These are phyloP conservation scores for Coemansia sp. DNA, from an alignment of 192 early-diverging fungal species.

Conservation along the genomic window DNA sequence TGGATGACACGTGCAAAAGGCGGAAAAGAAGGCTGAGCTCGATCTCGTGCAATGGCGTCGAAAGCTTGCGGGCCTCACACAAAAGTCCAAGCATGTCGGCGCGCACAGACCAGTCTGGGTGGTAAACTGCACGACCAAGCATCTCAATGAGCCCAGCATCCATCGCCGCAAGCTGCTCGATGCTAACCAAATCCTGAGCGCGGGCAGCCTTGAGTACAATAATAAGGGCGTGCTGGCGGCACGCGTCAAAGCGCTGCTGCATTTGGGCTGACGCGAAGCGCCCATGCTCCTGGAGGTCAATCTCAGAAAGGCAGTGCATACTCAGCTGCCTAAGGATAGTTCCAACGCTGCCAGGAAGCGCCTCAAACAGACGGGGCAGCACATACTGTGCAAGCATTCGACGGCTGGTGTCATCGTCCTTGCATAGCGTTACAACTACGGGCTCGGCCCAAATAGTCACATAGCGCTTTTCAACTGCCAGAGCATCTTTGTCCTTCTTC, in stretches of 20 bases:
- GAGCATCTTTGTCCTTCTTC: not conserved
- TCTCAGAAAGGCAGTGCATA: not conserved
- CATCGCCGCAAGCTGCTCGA: conserved; percentile 29
- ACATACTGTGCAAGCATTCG: conserved; percentile 46
- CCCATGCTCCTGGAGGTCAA: not conserved
- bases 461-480: conserved; percentile 16
- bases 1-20: conserved; percentile 70
- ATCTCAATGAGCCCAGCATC: conserved; percentile 25
- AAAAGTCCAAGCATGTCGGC: conserved; percentile 78
- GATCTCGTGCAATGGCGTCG: conserved; percentile 58
- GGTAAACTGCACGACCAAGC: conserved; percentile 66
- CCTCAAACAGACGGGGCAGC: conserved; percentile 23
- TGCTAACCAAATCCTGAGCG: conserved; percentile 32
- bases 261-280: conserved; percentile 12
- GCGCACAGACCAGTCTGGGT: conserved; percentile 71
- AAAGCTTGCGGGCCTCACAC: conserved; percentile 74
- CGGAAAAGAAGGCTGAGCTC: conserved; percentile 68
- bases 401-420: conserved; percentile 45
- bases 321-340: conserved; percentile 24
- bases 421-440: conserved; percentile 35
- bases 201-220: conserved; percentile 47
- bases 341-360: conserved; percentile 24
- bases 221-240: conserved; percentile 51
- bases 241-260: conserved; percentile 26
- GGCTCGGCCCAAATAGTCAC: conserved; percentile 30